phyloP scores from a whole-genome alignment of 345 rosid genomes.

The Streptanthus diversifolius region DNA sequence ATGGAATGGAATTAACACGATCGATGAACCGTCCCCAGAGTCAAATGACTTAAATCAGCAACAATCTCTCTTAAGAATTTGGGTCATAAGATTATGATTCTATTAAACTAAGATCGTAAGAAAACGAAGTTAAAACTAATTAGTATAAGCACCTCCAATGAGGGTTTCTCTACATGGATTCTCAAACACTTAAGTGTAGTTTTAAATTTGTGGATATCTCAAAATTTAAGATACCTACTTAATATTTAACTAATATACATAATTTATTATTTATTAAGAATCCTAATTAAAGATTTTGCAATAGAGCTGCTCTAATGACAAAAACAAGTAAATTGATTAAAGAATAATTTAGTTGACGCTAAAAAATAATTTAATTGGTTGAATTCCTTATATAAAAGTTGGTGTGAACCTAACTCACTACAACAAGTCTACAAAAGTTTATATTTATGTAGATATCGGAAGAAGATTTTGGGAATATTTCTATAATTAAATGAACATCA shows the following conservation, averaged over 20 bases:
- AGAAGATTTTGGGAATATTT: constrained; percentile 1
- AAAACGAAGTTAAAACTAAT: neutral
- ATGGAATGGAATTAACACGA: neutral
- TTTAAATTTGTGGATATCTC: too few species aligned
- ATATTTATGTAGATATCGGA: neutral
- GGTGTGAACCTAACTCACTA: constrained; percentile 26
- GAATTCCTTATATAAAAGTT: neutral
- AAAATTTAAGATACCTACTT: too few species aligned
- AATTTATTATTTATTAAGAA: too few species aligned
- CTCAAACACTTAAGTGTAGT: too few species aligned
- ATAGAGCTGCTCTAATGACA: too few species aligned
- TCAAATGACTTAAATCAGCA: neutral
- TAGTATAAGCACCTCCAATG: too few species aligned
- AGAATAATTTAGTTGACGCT: neutral
- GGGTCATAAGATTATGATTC: neutral
- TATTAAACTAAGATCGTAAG: neutral
- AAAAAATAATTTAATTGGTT: neutral
- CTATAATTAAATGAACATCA: neutral
- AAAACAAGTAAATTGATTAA: constrained; percentile 1
- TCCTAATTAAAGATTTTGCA: too few species aligned
- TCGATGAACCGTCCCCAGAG: neutral
- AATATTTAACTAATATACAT: too few species aligned
- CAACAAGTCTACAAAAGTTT: neutral
- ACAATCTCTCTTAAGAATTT: neutral
- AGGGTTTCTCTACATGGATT: too few species aligned